phyloP scores from a whole-genome alignment of 768 basidiomycete species.

The Hypsizygus marmoreus region DNA sequence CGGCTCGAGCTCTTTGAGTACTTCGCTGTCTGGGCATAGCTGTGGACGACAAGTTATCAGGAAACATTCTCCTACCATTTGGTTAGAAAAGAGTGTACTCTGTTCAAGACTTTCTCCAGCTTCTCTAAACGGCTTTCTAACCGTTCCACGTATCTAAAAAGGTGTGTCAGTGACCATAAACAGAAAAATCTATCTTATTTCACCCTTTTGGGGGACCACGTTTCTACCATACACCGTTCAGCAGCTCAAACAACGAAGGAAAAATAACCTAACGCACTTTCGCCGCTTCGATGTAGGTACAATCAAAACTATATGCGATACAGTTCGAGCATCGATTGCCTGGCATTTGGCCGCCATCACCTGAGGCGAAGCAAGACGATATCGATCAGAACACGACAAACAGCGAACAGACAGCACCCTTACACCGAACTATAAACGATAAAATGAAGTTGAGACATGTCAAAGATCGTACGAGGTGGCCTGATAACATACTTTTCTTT shows the following conservation, averaged over 20 bases:
- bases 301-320: constrained; percentile 58
- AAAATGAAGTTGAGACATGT: constrained; percentile 6
- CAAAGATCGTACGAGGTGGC: neutral
- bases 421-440: constrained; percentile 59
- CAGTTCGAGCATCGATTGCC: constrained; percentile 69
- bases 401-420: constrained; percentile 20
- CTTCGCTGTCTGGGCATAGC: constrained; percentile 67
- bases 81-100: constrained; percentile 22
- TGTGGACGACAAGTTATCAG: constrained; percentile 20
- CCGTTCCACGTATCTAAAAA: constrained; percentile 58
- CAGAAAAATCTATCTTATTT: constrained; percentile 15
- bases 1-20: constrained; percentile 56
- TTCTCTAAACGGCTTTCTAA: constrained; percentile 62
- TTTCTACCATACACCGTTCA: constrained; percentile 28
- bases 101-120: constrained; percentile 57
- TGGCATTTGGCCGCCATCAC: constrained; percentile 71
- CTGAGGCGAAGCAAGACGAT: constrained; percentile 28
- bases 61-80: neutral
- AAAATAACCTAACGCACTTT: constrained; percentile 44
- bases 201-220: constrained; percentile 66
- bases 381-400: neutral
- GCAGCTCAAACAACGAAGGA: neutral
- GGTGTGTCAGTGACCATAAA: neutral
- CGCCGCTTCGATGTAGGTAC: constrained; percentile 67
- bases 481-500: constrained; percentile 67